Conservation (phyloP, 768 basidiomycete species). For the Kwoniella sp. region DNA sequence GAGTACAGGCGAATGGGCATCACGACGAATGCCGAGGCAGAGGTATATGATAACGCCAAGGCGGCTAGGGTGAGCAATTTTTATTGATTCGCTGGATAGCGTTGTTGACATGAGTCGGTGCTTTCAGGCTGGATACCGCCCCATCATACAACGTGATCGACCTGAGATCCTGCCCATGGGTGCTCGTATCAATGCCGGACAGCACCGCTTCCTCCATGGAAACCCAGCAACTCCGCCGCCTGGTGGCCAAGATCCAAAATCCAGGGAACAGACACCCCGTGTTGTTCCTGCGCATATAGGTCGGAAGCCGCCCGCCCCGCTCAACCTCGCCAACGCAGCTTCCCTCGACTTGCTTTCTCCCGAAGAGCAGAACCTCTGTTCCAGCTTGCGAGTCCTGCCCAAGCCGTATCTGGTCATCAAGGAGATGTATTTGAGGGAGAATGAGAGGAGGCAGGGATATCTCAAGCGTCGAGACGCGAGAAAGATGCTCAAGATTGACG, state of each 20-base stretch:
- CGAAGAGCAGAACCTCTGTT: conserved; percentile 82
- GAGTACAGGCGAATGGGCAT: conserved; percentile 82
- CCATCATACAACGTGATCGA: conserved; percentile 22
- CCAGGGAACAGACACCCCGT: conserved; percentile 23
- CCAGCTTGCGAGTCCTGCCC: conserved; percentile 81
- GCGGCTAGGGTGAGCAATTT: conserved; percentile 64
- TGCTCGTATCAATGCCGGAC: conserved; percentile 38
- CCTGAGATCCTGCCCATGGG: conserved; percentile 22
- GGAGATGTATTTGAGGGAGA: conserved; percentile 88
- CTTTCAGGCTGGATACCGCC: conserved; percentile 38
- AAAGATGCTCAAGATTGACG: conserved; percentile 86
- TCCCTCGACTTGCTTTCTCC: conserved; percentile 83
- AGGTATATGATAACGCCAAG: conserved; percentile 75
- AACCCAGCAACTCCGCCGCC: conserved; percentile 30
- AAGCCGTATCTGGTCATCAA: conserved; percentile 95
- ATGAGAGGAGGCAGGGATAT: conserved; percentile 80
- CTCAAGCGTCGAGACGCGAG: conserved; percentile 79
- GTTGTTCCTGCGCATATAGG: not conserved
- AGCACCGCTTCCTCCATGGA: conserved; percentile 40
- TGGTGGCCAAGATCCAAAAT: conserved; percentile 18
- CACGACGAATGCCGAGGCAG: conserved; percentile 77
- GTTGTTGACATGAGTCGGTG: not conserved
- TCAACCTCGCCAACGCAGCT: conserved; percentile 85
- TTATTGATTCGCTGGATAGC: not conserved
- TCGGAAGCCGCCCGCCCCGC: conserved; percentile 52